A percentile compares a stretch with the other conserved stretches of the same genome.
Evolutionary conservation across 306 rosid genomes (phyloP).

Genomic region (Cicer chorassanicum): DNA sequence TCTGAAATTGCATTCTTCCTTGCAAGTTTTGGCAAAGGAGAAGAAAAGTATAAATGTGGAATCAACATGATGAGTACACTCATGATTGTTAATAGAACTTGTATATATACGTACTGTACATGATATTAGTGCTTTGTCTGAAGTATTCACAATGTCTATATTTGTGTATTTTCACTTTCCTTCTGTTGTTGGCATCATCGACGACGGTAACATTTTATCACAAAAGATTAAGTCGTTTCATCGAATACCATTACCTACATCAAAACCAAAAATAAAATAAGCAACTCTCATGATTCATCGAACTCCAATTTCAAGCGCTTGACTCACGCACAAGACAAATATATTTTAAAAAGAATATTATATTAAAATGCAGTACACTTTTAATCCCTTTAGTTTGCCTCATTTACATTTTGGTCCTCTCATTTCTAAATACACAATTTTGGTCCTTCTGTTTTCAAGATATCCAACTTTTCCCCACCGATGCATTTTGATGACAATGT

Average conservation of each 20-base stretch:
- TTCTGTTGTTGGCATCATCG: constrained; percentile 64
- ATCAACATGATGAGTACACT: constrained; percentile 43
- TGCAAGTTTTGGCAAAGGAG: constrained; percentile 41
- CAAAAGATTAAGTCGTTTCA: constrained; percentile 71
- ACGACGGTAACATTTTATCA: constrained; percentile 49
- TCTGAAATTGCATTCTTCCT: constrained; percentile 42
- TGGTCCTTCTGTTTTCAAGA: too few relatives aligned
- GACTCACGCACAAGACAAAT: not conserved
- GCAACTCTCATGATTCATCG: not conserved
- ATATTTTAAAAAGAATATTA: not conserved
- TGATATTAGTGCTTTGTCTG: constrained; percentile 53
- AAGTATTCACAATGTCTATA: constrained; percentile 64
- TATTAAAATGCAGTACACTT: too few relatives aligned
- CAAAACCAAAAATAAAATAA: constrained; percentile 28
- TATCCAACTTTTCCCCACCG: too few relatives aligned
- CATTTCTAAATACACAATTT: too few relatives aligned
- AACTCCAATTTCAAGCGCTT: not conserved
- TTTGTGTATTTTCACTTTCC: constrained; percentile 46
- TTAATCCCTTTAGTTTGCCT: too few relatives aligned
- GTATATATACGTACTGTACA: constrained; percentile 51
- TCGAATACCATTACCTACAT: constrained; percentile 84
- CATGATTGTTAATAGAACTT: constrained; percentile 49
- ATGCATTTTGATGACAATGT: too few relatives aligned
- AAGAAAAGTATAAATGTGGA: constrained; percentile 16
- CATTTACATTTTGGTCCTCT: too few relatives aligned